Evolutionary conservation across 2,329 filamentous ascomycete species (phyloP).

Genomic region (Fusarium sp.): DNA sequence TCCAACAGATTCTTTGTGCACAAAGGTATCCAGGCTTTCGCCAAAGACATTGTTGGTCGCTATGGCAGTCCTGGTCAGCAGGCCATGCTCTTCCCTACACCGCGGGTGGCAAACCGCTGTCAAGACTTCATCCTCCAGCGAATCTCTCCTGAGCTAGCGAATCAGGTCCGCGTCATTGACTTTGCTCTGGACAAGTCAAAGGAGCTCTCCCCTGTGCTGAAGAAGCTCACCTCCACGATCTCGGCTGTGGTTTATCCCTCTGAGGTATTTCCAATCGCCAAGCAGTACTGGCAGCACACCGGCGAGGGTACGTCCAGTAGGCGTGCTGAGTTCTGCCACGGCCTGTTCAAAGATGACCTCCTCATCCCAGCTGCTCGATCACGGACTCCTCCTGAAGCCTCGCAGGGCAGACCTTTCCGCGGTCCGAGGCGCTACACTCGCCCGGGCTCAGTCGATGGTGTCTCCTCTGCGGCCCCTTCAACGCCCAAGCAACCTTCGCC

Average conservation of each 20-base stretch:
- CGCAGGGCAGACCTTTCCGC: constrained; percentile 59
- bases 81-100: constrained; percentile 86
- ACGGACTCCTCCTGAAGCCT: constrained; percentile 40
- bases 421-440: constrained; percentile 86
- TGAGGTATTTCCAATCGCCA: constrained; percentile 77
- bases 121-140: constrained; percentile 75
- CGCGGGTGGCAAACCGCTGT: constrained; percentile 76
- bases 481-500: constrained; percentile 29
- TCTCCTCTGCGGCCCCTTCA: constrained; percentile 16
- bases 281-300: constrained; percentile 96
- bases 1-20: constrained; percentile 89
- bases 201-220: constrained; percentile 61
- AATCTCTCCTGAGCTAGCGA: constrained; percentile 61
- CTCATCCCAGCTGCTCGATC: constrained; percentile 51
- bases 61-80: constrained; percentile 71
- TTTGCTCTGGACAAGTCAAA: constrained; percentile 70
- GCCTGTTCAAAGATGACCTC: constrained; percentile 76
- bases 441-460: constrained; percentile 51
- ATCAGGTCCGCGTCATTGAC: constrained; percentile 67
- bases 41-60: constrained; percentile 71
- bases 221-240: constrained; percentile 67
- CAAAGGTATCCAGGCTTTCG: constrained; percentile 80
- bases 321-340: constrained; percentile 87
- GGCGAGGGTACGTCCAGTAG: constrained; percentile 93
- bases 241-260: constrained; percentile 78